phyloP scores from a whole-genome alignment of 228 moss, liverwort and hornwort species.

The Sphagnum fallax region DNA sequence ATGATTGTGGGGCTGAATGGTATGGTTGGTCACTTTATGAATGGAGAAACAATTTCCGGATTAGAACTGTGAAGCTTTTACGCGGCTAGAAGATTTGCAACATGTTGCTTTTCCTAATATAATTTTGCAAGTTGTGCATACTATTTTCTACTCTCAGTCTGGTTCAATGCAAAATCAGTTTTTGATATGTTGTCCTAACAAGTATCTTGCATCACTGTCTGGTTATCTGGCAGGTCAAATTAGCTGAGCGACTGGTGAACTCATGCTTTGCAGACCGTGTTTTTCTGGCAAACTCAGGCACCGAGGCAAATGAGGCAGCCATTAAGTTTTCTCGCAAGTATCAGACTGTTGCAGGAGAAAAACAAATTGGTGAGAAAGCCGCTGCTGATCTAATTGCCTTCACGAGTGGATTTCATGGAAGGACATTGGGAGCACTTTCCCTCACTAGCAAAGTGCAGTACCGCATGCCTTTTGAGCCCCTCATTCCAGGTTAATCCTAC shows the following conservation, averaged over 20 bases:
- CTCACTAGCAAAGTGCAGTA: slow-evolving; percentile 91
- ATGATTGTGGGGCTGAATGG: too few species aligned
- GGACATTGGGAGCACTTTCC: slow-evolving; percentile 76
- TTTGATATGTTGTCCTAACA: neutral
- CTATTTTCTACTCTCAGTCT: too few species aligned
- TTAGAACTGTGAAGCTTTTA: too few species aligned
- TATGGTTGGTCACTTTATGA: too few species aligned
- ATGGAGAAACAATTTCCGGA: too few species aligned
- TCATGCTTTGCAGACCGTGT: slow-evolving; percentile 84
- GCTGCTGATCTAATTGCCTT: slow-evolving; percentile 73
- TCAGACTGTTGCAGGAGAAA: slow-evolving; percentile 41
- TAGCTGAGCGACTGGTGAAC: slow-evolving; percentile 74
- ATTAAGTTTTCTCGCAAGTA: slow-evolving; percentile 92
- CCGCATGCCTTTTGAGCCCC: slow-evolving; percentile 79
- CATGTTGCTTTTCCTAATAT: too few species aligned
- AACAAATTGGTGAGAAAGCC: slow-evolving; percentile 25
- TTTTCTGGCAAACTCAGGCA: slow-evolving; percentile 84
- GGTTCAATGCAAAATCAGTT: too few species aligned
- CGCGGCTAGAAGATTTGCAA: too few species aligned
- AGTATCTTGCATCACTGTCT: neutral
- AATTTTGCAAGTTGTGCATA: too few species aligned
- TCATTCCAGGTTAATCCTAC: slow-evolving; percentile 48
- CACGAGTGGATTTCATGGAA: slow-evolving; percentile 76
- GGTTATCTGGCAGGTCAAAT: slow-evolving; percentile 40
- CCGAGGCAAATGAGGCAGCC: slow-evolving; percentile 93